Base-by-base conservation (phyloP, 1,284 basidiomycete genomes). In the Macrocybe sp. region DNA sequence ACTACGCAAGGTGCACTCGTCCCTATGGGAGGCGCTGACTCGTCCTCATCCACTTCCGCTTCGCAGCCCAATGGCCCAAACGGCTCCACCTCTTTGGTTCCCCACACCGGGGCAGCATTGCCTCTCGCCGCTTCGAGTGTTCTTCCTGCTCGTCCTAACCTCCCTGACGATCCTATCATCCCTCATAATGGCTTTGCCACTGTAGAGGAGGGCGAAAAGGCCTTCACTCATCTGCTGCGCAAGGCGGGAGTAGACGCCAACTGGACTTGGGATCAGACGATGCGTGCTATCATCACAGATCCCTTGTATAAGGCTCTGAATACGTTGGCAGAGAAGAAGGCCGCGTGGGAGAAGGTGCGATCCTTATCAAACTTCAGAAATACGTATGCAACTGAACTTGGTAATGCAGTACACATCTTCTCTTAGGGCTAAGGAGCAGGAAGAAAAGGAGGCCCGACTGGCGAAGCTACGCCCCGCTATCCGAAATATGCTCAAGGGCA, bases 211-310 rank as follows among this genome's bases (percentile, higher is more conserved):
- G 94, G 93, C 22, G 93, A 98, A 67, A 88, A 89, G 56, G 96
- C 95, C 2, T 99, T 99, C 66, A 83, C 85, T 55, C 87, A 89
- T 67, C 74, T 99, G 45, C 72, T 99, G 54, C 81, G 85, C 58
- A 89, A 91, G 63, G 89, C 91, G 44, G 89, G 90, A 16, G 86
- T 99, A 42, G 90, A 93, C 68, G 83, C 89, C 41, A 84, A 79
- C 55, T 97, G 92, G 90, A 95, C 92, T 14, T 99, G 97, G 97
- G 97, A 99, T 66, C 85, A 92, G 69, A 94, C 95, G 41, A 97
- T 99, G 89, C 82, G 96, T 59, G 88, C 89, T 57, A 93, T 97
- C 66, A 95, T 99, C 68, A 97, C 94, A 57, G 96, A 99, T 72
- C 95, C 97, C 35, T 70, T 97, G 55, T 99, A 97, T 73, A 97